These are phyloP conservation scores for Tilletiaria anomala DNA, from an alignment of 1,284 basidiomycete species.

Conservation along the genomic window DNA sequence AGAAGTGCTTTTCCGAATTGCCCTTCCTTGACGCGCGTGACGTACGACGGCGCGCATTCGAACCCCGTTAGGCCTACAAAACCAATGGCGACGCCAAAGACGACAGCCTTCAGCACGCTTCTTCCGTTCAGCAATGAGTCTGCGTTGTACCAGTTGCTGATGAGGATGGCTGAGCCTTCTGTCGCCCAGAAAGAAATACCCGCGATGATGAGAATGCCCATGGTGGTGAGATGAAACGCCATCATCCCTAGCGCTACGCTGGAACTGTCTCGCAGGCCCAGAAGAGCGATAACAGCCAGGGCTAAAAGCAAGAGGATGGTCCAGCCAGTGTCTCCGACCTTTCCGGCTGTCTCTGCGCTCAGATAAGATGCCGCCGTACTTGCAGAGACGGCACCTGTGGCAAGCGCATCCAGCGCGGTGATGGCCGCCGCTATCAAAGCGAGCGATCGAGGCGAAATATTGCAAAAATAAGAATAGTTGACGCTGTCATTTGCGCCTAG, in stretches of 20 bases:
- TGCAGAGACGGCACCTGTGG: conserved; percentile 21
- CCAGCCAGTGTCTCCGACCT: conserved; percentile 1
- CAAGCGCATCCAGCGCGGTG: conserved; percentile 18
- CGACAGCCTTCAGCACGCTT: too few relatives aligned
- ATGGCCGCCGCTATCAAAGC: conserved; percentile 18
- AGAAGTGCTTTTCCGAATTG: conserved; percentile 16
- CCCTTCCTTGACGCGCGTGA: conserved; percentile 15
- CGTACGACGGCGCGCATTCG: conserved; percentile 22
- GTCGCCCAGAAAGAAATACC: conserved; percentile 15
- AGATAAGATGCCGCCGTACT: conserved; percentile 22
- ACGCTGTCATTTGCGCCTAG: conserved; percentile 14
- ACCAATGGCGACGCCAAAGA: conserved; percentile 19
- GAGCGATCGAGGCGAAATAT: conserved; percentile 13
- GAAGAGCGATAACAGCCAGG: conserved; percentile 9
- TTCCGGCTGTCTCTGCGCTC: conserved; percentile 6
- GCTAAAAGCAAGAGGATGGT: conserved; percentile 15
- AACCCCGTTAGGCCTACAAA: conserved; percentile 26
- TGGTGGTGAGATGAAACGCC: conserved; percentile 14
- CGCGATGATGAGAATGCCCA: conserved; percentile 18
- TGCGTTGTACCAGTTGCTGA: conserved; percentile 13
- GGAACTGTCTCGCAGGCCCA: conserved; percentile 17
- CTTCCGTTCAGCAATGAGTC: neutral
- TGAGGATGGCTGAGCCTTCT: conserved; percentile 9
- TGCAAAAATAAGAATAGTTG: conserved; percentile 19
- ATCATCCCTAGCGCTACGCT: conserved; percentile 19